Conservation (phyloP, 2,329 filamentous ascomycete genomes). For the Meredithiella fracta region DNA sequence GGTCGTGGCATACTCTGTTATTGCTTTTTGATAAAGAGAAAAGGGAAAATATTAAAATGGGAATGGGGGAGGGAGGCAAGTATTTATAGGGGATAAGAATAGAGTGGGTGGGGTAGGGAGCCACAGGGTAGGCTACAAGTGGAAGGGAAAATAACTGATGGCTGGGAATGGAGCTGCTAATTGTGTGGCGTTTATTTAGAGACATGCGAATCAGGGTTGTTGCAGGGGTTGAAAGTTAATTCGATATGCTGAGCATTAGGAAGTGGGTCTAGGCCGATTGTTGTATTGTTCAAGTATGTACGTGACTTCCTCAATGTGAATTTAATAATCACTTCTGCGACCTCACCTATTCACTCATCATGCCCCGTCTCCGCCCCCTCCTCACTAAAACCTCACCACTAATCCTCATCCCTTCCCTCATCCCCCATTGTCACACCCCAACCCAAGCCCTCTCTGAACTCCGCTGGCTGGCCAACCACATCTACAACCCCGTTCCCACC, state of each 20-base stretch:
- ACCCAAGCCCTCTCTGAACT: conserved; percentile 51
- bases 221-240: too few species aligned
- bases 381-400: conserved; percentile 36
- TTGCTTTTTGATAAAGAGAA: conserved; percentile 15
- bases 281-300: too few species aligned
- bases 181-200: too few species aligned
- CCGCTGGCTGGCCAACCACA: conserved; percentile 53
- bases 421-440: conserved; percentile 47
- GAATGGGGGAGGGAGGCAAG: neutral
- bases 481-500: conserved; percentile 21
- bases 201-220: too few species aligned
- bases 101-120: neutral
- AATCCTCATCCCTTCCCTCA: conserved; percentile 40
- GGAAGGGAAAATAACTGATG: neutral
- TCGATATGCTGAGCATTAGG: too few species aligned
- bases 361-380: conserved; percentile 43
- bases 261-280: too few species aligned
- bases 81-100: conserved; percentile 11
- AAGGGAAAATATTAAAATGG: conserved; percentile 12
- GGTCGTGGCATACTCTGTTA: conserved; percentile 15
- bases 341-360: too few species aligned
- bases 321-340: too few species aligned
- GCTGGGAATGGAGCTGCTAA: neutral
- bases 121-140: neutral
- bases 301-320: too few species aligned